Percentiles rank a stretch among this genome's conserved stretches.
phyloP scores from a whole-genome alignment of 2,329 filamentous ascomycete genomes.

The Penicillium polonicum region DNA sequence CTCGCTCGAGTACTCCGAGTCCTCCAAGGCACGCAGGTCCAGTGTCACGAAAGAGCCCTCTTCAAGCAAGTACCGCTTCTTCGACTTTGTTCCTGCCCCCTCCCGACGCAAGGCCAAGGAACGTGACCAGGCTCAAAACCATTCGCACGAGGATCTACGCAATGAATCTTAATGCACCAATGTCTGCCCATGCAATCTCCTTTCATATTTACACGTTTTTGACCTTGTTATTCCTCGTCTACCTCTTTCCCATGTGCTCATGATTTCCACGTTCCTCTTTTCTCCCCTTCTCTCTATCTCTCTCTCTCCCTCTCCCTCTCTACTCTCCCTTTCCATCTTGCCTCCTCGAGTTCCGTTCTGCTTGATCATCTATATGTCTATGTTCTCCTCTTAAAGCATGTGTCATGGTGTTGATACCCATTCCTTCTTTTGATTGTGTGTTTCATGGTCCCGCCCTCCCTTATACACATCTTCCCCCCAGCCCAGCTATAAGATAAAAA shows the following conservation, averaged over 20 bases:
- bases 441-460: constrained; percentile 20
- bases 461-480: constrained; percentile 7
- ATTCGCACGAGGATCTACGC: constrained; percentile 36
- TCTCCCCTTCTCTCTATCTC: constrained; percentile 10
- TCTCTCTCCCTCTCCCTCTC: constrained; percentile 1
- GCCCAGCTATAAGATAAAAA: constrained; percentile 7
- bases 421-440: constrained; percentile 34
- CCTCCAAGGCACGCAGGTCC: constrained; percentile 37
- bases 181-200: constrained; percentile 23
- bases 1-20: constrained; percentile 43
- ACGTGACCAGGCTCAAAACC: constrained; percentile 36
- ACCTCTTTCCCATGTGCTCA: constrained; percentile 32
- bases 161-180: constrained; percentile 29
- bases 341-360: constrained; percentile 4
- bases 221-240: constrained; percentile 10
- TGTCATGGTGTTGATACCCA: constrained; percentile 47
- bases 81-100: constrained; percentile 45
- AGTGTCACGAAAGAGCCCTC: constrained; percentile 41
- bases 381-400: constrained; percentile 34
- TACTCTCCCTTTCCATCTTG: constrained; percentile 16
- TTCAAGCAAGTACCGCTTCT: constrained; percentile 44
- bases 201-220: constrained; percentile 27
- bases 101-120: constrained; percentile 45
- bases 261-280: constrained; percentile 33
- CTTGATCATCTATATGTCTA: constrained; percentile 8